A percentile compares a stretch with the other conserved stretches of the same genome.
phyloP scores from a whole-genome alignment of 2,329 filamentous ascomycete genomes.

The Tolypocladium endophyticum region DNA sequence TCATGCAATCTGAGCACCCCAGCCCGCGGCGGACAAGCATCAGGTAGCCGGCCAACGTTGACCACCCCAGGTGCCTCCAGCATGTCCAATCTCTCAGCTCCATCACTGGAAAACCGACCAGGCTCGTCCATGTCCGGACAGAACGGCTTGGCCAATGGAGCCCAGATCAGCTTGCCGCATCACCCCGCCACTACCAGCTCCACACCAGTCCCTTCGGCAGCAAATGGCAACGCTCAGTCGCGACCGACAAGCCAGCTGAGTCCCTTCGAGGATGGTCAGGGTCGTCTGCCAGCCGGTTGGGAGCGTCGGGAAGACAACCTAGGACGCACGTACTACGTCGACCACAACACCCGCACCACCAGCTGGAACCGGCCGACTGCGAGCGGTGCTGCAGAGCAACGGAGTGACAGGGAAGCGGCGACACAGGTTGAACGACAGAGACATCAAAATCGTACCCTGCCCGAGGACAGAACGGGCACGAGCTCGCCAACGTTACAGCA shows the following conservation, averaged over 20 bases:
- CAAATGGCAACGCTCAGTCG: constrained; percentile 19
- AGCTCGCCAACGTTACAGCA: constrained; percentile 73
- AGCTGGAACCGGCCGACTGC: constrained; percentile 89
- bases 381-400: constrained; percentile 59
- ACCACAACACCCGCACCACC: constrained; percentile 92
- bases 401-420: constrained; percentile 75
- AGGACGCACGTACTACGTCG: constrained; percentile 93
- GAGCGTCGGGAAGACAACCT: constrained; percentile 92
- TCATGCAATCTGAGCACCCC: constrained; percentile 79
- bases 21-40: constrained; percentile 39
- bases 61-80: constrained; percentile 32
- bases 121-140: constrained; percentile 41
- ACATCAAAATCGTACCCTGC: constrained; percentile 90
- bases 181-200: constrained; percentile 38
- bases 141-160: constrained; percentile 31
- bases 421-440: constrained; percentile 87
- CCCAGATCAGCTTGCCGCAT: constrained; percentile 29
- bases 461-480: constrained; percentile 87
- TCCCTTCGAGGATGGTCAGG: constrained; percentile 94
- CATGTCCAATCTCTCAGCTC: constrained; percentile 31
- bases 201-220: constrained; percentile 14
- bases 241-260: constrained; percentile 48
- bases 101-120: constrained; percentile 36
- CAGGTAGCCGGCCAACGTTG: constrained; percentile 35
- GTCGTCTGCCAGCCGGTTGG: constrained; percentile 85